Conservation (phyloP, 2,329 filamentous ascomycete genomes). For the Talaromyces piceae region DNA sequence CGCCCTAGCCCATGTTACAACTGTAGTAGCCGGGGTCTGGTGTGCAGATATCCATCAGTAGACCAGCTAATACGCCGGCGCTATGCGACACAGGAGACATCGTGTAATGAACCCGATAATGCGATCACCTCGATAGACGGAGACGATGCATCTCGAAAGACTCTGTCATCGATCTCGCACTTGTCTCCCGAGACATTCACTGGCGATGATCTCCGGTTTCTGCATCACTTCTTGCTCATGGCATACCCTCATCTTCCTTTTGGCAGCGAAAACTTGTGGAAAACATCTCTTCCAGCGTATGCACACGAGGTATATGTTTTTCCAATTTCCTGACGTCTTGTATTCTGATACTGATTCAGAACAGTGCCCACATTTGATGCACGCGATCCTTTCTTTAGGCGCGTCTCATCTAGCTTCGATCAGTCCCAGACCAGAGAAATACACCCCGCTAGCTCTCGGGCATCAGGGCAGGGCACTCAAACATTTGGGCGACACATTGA, state of each 20-base stretch:
- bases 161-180: background rate
- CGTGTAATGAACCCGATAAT: conserved; percentile 11
- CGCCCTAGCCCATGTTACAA: conserved; percentile 29
- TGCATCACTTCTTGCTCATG: conserved; percentile 46
- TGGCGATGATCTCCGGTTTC: conserved; percentile 44
- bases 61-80: conserved; percentile 13
- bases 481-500: conserved; percentile 51
- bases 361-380: conserved; percentile 57
- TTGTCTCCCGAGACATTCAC: conserved; percentile 26
- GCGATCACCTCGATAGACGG: conserved; percentile 13
- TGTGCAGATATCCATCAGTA: conserved; percentile 26
- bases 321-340: conserved; percentile 3
- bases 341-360: conserved; percentile 13
- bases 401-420: conserved; percentile 52
- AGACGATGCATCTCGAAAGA: background rate
- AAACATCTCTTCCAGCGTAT: conserved; percentile 58
- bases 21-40: conserved; percentile 26
- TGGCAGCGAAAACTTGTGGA: conserved; percentile 60
- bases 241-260: conserved; percentile 58
- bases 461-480: conserved; percentile 61
- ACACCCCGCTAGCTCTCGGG: conserved; percentile 52
- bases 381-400: conserved; percentile 60
- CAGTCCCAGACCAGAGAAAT: conserved; percentile 43
- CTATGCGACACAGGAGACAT: conserved; percentile 11
- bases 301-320: conserved; percentile 54